Percentiles rank a stretch among this genome's conserved stretches.
Evolutionary conservation across 2,329 filamentous ascomycete species (phyloP).

Genomic region (Paraphaeosphaeria minitans): DNA sequence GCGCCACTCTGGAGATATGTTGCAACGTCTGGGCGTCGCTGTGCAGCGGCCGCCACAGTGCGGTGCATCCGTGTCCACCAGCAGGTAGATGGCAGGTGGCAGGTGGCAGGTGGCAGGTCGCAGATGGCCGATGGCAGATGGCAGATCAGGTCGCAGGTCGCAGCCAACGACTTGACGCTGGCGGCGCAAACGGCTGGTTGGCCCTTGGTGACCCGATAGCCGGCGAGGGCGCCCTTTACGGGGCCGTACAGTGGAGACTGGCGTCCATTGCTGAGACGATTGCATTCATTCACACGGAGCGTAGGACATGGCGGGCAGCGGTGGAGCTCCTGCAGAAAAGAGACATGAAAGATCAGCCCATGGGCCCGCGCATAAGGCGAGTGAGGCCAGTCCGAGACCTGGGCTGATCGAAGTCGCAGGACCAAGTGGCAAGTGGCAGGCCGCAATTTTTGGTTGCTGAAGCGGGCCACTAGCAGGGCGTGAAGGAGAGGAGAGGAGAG

Average conservation of each 20-base stretch:
- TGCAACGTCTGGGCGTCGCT: constrained; percentile 35
- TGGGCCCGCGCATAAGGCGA: background rate
- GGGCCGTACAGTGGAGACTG: constrained; percentile 37
- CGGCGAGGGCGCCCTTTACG: constrained; percentile 14
- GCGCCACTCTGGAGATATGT: constrained; percentile 16
- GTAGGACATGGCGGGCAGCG: background rate
- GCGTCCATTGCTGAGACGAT: constrained; percentile 13
- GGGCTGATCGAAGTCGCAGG: constrained; percentile 12
- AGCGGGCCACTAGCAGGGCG: constrained; percentile 19
- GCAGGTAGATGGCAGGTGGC: too few species aligned
- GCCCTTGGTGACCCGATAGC: constrained; percentile 17
- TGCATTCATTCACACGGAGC: background rate
- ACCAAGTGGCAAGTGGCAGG: constrained; percentile 21
- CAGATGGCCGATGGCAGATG: too few species aligned
- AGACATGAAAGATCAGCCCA: constrained; percentile 4
- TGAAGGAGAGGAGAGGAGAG: constrained; percentile 9
- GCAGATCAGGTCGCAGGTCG: too few species aligned
- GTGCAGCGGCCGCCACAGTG: constrained; percentile 38
- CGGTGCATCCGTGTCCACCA: constrained; percentile 20
- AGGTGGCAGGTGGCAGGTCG: too few species aligned
- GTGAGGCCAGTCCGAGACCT: constrained; percentile 8
- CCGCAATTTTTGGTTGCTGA: constrained; percentile 29
- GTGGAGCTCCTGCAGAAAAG: background rate
- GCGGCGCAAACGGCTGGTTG: constrained; percentile 34
- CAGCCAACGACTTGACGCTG: constrained; percentile 15